A percentile compares a stretch with the other conserved stretches of the same genome.
Evolutionary conservation across 2,329 filamentous ascomycete genomes (phyloP).

Genomic region (Fusarium nurragi): DNA sequence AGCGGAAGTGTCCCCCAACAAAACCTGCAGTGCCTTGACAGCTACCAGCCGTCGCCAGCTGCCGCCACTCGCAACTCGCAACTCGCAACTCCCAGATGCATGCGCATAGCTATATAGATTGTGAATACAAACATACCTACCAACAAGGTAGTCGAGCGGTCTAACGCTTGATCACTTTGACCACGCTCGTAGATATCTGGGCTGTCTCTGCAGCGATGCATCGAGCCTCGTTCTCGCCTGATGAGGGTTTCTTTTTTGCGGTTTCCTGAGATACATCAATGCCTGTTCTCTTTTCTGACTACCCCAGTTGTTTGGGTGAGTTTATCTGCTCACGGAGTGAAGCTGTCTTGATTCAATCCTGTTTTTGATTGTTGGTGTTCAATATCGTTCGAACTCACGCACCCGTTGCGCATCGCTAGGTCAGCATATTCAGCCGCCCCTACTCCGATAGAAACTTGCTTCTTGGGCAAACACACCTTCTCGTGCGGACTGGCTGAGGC

Average conservation of each 20-base stretch:
- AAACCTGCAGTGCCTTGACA: background rate
- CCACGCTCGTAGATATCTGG: background rate
- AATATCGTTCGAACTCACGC: background rate
- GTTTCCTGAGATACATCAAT: background rate
- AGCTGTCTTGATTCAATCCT: background rate
- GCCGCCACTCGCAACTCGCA: background rate
- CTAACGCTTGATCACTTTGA: background rate
- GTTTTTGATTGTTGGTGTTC: background rate
- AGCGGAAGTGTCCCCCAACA: background rate
- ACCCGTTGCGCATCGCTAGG: background rate
- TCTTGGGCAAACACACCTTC: background rate
- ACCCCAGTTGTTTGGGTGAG: background rate
- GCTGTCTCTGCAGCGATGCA: slow-evolving; percentile 1
- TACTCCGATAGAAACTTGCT: background rate
- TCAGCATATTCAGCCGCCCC: background rate
- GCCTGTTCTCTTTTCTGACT: background rate
- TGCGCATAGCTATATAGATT: background rate
- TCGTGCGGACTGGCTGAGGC: background rate
- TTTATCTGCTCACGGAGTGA: background rate
- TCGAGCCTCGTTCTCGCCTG: background rate
- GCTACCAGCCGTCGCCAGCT: background rate
- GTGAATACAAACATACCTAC: background rate
- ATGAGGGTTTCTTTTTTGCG: background rate
- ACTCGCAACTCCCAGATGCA: background rate
- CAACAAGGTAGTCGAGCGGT: background rate